Percentiles rank a stretch among this genome's conserved stretches.
phyloP scores from a whole-genome alignment of 108 stramenopile species.

The Parietichytrium sp. region DNA sequence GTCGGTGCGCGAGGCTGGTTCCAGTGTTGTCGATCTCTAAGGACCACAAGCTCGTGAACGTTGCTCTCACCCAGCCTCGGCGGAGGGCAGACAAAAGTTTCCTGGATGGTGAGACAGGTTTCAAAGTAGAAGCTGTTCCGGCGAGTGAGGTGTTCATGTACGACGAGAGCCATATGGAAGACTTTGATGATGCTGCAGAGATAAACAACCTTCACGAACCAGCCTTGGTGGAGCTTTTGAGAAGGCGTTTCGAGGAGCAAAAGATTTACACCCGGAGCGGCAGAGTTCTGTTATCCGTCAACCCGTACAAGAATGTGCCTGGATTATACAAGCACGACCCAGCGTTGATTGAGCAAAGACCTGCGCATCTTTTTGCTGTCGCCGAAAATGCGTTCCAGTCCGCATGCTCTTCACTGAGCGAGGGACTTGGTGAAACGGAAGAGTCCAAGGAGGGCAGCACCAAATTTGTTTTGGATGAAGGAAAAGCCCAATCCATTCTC shows the following conservation, averaged over 20 bases:
- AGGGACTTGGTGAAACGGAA: background rate
- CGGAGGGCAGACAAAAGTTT: no score
- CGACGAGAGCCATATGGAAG: slow-evolving; percentile 11
- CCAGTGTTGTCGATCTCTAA: no score
- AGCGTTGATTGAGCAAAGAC: background rate
- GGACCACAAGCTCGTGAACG: no score
- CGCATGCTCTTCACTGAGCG: no score
- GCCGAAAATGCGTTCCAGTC: background rate
- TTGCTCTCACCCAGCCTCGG: no score
- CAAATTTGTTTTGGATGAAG: no score
- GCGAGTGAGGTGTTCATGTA: background rate
- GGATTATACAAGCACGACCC: background rate
- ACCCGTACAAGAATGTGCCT: background rate
- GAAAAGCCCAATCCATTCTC: slow-evolving; percentile 12
- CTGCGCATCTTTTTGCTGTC: slow-evolving; percentile 1
- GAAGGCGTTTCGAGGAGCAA: background rate
- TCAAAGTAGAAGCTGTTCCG: no score
- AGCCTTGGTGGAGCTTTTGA: background rate
- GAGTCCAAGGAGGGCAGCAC: no score
- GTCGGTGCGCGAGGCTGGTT: no score
- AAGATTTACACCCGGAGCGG: slow-evolving; percentile 18
- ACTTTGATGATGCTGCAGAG: slow-evolving; percentile 54
- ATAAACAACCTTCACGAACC: slow-evolving; percentile 46
- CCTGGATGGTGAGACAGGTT: no score
- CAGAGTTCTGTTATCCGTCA: slow-evolving; percentile 31